phyloP scores from a whole-genome alignment of 257 asterid genomes.

The Cordia subcordata region DNA sequence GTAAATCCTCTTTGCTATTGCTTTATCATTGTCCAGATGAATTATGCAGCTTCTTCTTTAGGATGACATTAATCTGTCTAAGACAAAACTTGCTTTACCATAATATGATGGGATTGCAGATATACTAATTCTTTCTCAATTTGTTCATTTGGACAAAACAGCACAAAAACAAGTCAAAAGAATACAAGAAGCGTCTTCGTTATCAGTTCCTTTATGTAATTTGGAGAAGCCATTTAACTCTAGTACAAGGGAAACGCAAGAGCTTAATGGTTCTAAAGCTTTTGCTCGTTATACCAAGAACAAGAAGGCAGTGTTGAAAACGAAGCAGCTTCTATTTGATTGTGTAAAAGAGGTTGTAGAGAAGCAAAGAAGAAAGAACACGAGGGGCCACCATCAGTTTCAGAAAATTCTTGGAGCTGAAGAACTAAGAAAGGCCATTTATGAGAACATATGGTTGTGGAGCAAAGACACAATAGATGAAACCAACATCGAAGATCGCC shows the following conservation, averaged over 20 bases:
- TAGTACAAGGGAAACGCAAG: slow-evolving; percentile 10
- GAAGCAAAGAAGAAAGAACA: slow-evolving; percentile 23
- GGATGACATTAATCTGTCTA: too few species aligned
- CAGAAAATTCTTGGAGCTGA: slow-evolving; percentile 54
- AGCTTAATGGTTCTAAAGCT: not conserved
- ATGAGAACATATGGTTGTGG: slow-evolving; percentile 62
- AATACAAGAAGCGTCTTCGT: slow-evolving; percentile 25
- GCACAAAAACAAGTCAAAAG: slow-evolving; percentile 19
- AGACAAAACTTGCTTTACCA: too few species aligned
- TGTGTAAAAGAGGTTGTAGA: slow-evolving; percentile 60
- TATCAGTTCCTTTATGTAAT: slow-evolving; percentile 20
- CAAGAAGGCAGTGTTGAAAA: slow-evolving; percentile 49
- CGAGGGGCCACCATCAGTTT: slow-evolving; percentile 16
- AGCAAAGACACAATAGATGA: slow-evolving; percentile 57
- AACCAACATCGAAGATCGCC: slow-evolving; percentile 24
- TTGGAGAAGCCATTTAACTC: slow-evolving; percentile 15
- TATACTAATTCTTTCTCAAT: not conserved
- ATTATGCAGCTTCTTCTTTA: too few species aligned
- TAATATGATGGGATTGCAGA: too few species aligned
- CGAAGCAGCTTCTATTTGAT: slow-evolving; percentile 53
- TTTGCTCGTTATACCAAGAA: slow-evolving; percentile 39
- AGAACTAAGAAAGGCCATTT: slow-evolving; percentile 54
- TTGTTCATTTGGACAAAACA: not conserved
- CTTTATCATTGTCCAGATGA: too few species aligned
- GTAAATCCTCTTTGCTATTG: slow-evolving; percentile 20